A percentile compares a stretch with the other conserved stretches of the same genome.
phyloP scores from a whole-genome alignment of 495 filamentous ascomycete species.

The Aspergillus taichungensis region DNA sequence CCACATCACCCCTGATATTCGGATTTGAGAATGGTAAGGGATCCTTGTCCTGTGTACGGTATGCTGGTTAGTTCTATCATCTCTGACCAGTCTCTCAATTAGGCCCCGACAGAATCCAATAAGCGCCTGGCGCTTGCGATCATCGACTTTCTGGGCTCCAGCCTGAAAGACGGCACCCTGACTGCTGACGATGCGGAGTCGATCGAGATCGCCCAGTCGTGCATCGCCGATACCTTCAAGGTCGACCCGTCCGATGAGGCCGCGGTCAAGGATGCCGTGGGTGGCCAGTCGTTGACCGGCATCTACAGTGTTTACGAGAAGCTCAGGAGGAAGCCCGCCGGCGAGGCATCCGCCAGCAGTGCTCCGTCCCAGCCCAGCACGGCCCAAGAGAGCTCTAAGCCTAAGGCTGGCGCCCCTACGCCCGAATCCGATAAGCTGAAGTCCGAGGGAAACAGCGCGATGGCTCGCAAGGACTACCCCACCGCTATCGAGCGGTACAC shows the following conservation, averaged over 20 bases:
- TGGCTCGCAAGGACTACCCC: constrained; percentile 82
- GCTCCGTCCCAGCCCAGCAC: constrained; percentile 10
- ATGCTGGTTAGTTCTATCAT: background rate
- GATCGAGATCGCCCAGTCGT: constrained; percentile 85
- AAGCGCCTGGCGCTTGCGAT: constrained; percentile 96
- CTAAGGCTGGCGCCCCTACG: constrained; percentile 31
- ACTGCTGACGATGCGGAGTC: constrained; percentile 78
- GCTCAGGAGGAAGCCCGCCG: constrained; percentile 59
- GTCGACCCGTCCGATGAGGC: constrained; percentile 73
- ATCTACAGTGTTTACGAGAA: constrained; percentile 98
- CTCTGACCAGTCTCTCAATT: constrained; percentile 6
- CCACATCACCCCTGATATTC: background rate
- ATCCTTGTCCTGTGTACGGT: background rate
- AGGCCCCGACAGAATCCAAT: constrained; percentile 62
- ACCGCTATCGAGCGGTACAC: constrained; percentile 78
- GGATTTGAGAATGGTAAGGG: constrained; percentile 2
- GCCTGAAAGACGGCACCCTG: constrained; percentile 81
- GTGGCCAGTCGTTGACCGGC: constrained; percentile 70
- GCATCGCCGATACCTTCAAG: constrained; percentile 90
- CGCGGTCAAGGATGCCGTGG: constrained; percentile 67
- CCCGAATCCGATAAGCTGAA: constrained; percentile 80
- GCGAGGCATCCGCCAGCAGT: constrained; percentile 17
- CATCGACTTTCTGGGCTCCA: constrained; percentile 84
- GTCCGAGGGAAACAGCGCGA: constrained; percentile 85
- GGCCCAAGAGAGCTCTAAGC: constrained; percentile 13